Conservation (phyloP, 2,329 filamentous ascomycete genomes). For the Scopulariopsis brevicaulis region DNA sequence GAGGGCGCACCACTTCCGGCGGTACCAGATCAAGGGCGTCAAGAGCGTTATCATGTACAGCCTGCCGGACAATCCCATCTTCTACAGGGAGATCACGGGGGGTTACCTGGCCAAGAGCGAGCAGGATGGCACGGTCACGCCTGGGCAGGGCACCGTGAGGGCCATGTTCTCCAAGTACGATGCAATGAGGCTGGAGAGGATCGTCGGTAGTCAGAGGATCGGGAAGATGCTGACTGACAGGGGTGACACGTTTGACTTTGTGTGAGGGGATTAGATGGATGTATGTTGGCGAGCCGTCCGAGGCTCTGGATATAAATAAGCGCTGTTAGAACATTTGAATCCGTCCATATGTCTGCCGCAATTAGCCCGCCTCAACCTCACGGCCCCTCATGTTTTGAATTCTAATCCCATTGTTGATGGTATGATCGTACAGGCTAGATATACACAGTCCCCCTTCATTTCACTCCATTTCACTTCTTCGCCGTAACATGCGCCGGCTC, state of each 20-base stretch:
- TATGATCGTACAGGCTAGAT: background rate
- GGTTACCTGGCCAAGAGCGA: slow-evolving; percentile 52
- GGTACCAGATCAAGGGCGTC: slow-evolving; percentile 75
- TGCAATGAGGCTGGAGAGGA: slow-evolving; percentile 73
- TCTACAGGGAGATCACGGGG: slow-evolving; percentile 67
- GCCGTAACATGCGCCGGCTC: slow-evolving; percentile 9
- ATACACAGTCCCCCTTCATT: background rate
- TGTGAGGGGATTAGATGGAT: slow-evolving; percentile 33
- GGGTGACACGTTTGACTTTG: slow-evolving; percentile 90
- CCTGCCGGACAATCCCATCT: slow-evolving; percentile 75
- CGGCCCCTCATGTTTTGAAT: background rate
- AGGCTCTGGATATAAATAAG: no score
- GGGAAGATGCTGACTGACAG: slow-evolving; percentile 74
- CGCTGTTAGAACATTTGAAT: background rate
- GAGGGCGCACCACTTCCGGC: slow-evolving; percentile 89
- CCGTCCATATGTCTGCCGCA: background rate
- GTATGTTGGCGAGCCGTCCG: background rate
- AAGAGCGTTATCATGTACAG: slow-evolving; percentile 81
- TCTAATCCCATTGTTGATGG: background rate
- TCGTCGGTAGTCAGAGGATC: slow-evolving; percentile 73
- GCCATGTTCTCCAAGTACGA: slow-evolving; percentile 82
- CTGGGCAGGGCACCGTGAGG: slow-evolving; percentile 46
- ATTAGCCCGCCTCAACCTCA: background rate
- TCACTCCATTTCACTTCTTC: slow-evolving; percentile 1
- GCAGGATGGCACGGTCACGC: slow-evolving; percentile 41